Evolutionary conservation across 2,329 filamentous ascomycete species (phyloP).

Genomic region (Aspergillus pseudoglaucus): DNA sequence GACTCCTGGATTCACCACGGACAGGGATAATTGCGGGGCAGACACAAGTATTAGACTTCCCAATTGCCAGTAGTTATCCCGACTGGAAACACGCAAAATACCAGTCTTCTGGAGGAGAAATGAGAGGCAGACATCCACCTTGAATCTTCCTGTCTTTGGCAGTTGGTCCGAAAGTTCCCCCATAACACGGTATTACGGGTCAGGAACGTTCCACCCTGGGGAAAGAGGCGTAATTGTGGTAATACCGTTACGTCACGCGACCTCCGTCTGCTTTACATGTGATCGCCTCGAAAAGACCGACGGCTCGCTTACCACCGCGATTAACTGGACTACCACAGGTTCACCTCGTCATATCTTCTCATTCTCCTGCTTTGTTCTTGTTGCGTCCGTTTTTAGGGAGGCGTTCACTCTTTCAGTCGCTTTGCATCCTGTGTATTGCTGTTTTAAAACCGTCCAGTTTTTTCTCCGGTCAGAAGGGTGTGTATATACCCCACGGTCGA

Average conservation of each 20-base stretch:
- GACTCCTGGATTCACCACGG: background rate
- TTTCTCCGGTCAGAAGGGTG: background rate
- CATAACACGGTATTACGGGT: constrained; percentile 6
- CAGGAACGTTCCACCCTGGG: constrained; percentile 2
- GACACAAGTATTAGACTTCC: background rate
- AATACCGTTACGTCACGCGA: constrained; percentile 30
- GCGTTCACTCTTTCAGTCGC: background rate
- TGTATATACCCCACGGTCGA: background rate
- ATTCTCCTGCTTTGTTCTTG: background rate
- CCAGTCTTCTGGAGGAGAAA: background rate
- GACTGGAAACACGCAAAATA: background rate
- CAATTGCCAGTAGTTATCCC: too few species aligned
- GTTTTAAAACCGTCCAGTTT: background rate
- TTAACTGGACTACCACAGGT: background rate
- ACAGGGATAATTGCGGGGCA: background rate
- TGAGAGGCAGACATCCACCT: background rate
- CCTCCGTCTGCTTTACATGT: constrained; percentile 29
- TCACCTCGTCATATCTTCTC: background rate
- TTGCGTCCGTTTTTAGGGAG: background rate
- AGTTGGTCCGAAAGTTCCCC: constrained; percentile 13
- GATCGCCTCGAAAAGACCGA: constrained; percentile 23
- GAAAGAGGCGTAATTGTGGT: constrained; percentile 17
- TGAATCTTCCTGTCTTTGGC: constrained; percentile 4
- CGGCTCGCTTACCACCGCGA: constrained; percentile 1
- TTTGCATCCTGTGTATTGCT: background rate